Evolutionary conservation across 139 green algal species (phyloP).

Genomic region (Coccomyxa sp.): DNA sequence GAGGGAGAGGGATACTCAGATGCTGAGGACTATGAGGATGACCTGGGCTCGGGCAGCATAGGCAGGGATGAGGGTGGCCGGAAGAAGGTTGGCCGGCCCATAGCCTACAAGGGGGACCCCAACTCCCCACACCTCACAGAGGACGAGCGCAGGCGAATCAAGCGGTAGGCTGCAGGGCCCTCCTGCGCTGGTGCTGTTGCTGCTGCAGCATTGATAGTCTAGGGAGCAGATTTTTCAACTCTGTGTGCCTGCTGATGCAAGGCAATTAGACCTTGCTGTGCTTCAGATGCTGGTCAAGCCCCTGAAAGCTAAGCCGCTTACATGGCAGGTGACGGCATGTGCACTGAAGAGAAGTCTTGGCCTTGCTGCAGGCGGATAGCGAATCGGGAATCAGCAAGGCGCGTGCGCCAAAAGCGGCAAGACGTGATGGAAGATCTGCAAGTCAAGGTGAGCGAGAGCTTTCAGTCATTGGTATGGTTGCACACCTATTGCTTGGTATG

Average conservation of each 20-base stretch:
- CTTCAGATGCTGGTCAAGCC: too few relatives aligned
- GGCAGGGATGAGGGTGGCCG: background rate
- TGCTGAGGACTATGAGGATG: too few relatives aligned
- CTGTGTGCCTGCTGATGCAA: too few relatives aligned
- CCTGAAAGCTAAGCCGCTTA: too few relatives aligned
- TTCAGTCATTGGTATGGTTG: too few relatives aligned
- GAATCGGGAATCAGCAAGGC: conserved; percentile 32
- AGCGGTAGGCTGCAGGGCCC: conserved; percentile 10
- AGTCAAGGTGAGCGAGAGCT: conserved; percentile 9
- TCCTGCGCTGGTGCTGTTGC: background rate
- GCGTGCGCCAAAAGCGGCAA: conserved; percentile 28
- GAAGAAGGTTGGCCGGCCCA: conserved; percentile 19
- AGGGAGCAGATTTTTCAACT: too few relatives aligned
- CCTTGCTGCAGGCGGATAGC: conserved; percentile 31
- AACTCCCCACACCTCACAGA: conserved; percentile 21
- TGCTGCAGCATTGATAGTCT: background rate
- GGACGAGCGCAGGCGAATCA: conserved; percentile 26
- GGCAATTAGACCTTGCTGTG: background rate
- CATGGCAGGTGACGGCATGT: background rate
- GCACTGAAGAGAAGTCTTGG: background rate
- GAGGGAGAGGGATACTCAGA: too few relatives aligned
- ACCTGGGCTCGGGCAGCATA: background rate
- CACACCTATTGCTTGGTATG: background rate
- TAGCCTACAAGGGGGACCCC: conserved; percentile 15
- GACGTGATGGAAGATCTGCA: conserved; percentile 36